Conservation (phyloP, 2,329 filamentous ascomycete species). For the Aspergillus latus region DNA sequence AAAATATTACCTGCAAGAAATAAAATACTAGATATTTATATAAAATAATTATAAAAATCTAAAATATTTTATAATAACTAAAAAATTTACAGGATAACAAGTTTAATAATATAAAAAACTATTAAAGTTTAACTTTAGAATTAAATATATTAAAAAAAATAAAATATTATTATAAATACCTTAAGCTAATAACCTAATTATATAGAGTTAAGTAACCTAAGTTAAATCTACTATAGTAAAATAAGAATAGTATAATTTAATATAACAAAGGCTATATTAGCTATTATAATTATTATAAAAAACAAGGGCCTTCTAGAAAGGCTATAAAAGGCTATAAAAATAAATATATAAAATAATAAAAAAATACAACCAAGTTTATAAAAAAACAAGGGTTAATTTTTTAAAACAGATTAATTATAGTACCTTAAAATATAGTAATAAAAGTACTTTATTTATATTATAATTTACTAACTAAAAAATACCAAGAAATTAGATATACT, state of each 20-base stretch:
- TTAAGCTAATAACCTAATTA: background rate
- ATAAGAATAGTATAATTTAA: background rate
- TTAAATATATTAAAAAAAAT: background rate
- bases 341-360: background rate
- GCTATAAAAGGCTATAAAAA: background rate
- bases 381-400: background rate
- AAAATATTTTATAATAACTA: background rate
- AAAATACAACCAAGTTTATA: background rate
- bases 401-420: background rate
- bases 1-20: background rate
- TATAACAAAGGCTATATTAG: too few species aligned
- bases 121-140: background rate
- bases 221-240: background rate
- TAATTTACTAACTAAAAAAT: too few species aligned
- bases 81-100: background rate
- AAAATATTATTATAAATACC: background rate
- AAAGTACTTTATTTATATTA: background rate
- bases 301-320: background rate
- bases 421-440: background rate
- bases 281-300: background rate
- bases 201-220: background rate
- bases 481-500: too few species aligned
- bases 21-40: too few species aligned
- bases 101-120: background rate
- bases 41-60: background rate